phyloP scores from a whole-genome alignment of 2,329 filamentous ascomycete genomes.

The Penicillium sclerotigenum region DNA sequence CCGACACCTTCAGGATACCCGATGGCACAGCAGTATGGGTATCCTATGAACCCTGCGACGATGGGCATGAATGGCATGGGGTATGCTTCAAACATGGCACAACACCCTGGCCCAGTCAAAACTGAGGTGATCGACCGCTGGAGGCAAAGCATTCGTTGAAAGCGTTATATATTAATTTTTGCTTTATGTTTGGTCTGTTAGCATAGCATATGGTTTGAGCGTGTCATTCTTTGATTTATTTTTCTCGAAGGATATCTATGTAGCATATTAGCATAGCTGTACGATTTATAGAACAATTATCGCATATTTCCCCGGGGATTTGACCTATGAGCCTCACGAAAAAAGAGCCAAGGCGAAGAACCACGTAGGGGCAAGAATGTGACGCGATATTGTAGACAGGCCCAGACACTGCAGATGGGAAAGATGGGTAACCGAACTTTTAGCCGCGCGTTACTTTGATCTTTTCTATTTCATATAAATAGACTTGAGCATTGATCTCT shows the following conservation, averaged over 20 bases:
- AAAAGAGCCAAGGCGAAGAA: neutral
- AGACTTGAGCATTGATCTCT: neutral
- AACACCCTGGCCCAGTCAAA: constrained; percentile 47
- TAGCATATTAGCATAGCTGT: constrained; percentile 23
- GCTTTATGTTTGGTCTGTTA: neutral
- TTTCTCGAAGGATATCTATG: constrained; percentile 17
- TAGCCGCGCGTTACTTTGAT: constrained; percentile 5
- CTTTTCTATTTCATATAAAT: neutral
- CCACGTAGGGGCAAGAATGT: constrained; percentile 5
- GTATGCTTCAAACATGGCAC: constrained; percentile 29
- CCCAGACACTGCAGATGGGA: neutral
- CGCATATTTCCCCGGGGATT: neutral
- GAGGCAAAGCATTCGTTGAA: constrained; percentile 47
- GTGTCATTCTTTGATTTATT: constrained; percentile 7
- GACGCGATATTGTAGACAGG: constrained; percentile 2
- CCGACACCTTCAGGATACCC: constrained; percentile 18
- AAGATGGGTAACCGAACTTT: constrained; percentile 4
- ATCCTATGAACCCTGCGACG: constrained; percentile 28
- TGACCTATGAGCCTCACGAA: neutral
- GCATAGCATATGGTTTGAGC: constrained; percentile 19
- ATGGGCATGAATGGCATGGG: constrained; percentile 28
- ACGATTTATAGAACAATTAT: constrained; percentile 5
- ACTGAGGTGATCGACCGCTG: constrained; percentile 59
- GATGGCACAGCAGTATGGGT: constrained; percentile 23
- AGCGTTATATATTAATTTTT: neutral